Base-by-base conservation (phyloP, 2,329 filamentous ascomycete species). In the Stachybotrys elegans region DNA sequence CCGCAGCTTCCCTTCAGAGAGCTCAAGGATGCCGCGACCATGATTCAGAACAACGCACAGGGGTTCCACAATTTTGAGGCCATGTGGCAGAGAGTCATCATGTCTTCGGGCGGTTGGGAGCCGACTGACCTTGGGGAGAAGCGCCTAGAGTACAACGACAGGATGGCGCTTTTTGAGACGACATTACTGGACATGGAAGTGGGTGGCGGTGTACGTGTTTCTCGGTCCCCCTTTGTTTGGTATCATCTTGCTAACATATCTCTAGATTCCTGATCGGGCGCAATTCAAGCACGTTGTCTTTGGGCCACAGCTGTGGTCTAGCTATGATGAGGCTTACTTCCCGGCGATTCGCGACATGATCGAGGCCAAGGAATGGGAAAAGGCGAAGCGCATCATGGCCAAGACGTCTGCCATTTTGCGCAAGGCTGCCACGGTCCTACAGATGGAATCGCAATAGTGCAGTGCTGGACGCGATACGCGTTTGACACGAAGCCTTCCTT, bases 231-330 rank as follows among this genome's bases (percentile, higher is more conserved):
- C n/a, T n/a, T n/a, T n/a, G n/a, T n/a, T n/a, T n/a, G n/a, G n/a
- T n/a, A n/a, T n/a, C n/a, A n/a, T n/a, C n/a, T n/a, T 41, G 57
- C 52, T 44, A 41, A 46, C 23, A 13, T 6, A 8, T 3, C 11
- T 20, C 45, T 39, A 90, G 86, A 78, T 95, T 5, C 87, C 88
- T 31, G 88, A 88, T 55, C 83, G 92, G 51, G 87, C 86, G 5
- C 93, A 97, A 67, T 98, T 90, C 75, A 95, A 94, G 65, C 93
- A 96, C 65, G 78, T 94, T 58, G 70, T 98, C 45, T 95, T 91
- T 60, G 92, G 87, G 2, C 93, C 93, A 1, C 80, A 88, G 57
- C 71, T 80, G 3, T 91, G 88, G 84, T 83, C 83, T 7, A 55
- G 54, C 40, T 55, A 62, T 40, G 59, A 63, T 41, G 57, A 56